Percentiles rank a stretch among this genome's conserved stretches.
Conservation (phyloP, 163 green algal species). For the Volvox carteri region DNA sequence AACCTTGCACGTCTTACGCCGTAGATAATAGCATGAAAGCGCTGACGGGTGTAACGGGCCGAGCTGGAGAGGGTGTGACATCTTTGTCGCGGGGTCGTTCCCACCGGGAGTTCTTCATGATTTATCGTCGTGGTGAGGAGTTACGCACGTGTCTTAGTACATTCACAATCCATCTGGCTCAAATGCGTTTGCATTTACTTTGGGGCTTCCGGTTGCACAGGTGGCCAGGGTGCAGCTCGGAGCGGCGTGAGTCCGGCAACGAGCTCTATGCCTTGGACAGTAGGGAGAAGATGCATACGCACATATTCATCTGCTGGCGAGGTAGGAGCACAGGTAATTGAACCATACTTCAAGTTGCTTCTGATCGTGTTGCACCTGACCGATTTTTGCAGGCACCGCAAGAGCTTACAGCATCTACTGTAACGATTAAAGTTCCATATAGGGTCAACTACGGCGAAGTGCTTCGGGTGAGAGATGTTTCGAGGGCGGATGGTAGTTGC, state of each 20-base stretch:
- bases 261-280: neutral
- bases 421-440: constrained; percentile 32
- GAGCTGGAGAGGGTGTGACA: neutral
- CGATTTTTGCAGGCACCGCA: neutral
- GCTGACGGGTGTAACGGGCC: no score
- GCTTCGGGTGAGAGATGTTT: constrained; percentile 32
- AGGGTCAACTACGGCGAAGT: constrained; percentile 41
- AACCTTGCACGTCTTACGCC: no score
- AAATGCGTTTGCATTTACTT: neutral
- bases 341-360: no score
- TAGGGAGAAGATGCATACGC: neutral
- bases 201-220: neutral
- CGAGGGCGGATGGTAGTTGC: neutral
- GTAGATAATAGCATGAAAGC: no score
- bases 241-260: neutral
- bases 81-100: neutral
- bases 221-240: neutral
- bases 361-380: neutral
- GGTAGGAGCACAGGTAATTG: neutral
- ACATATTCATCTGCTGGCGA: neutral
- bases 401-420: neutral
- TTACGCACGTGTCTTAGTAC: no score
- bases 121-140: constrained; percentile 16
- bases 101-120: neutral
- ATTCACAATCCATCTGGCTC: no score